A percentile compares a stretch with the other conserved stretches of the same genome.
Evolutionary conservation across 2,329 filamentous ascomycete genomes (phyloP).

Genomic region (Lizonia empirigonia): DNA sequence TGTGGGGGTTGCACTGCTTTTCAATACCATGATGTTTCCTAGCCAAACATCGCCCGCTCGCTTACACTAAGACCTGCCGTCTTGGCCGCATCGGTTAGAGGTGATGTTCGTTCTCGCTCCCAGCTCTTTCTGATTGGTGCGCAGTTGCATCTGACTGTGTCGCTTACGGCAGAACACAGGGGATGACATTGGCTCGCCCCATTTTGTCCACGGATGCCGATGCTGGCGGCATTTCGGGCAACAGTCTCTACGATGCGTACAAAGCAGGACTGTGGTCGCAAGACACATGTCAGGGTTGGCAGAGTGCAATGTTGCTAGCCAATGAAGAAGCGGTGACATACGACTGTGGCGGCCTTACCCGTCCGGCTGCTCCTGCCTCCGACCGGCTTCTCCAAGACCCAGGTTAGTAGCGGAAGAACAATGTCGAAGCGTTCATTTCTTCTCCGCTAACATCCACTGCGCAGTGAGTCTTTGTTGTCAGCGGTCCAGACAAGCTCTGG

Average conservation of each 20-base stretch:
- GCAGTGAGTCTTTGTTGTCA: background rate
- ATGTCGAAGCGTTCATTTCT: background rate
- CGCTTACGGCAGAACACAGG: constrained; percentile 4
- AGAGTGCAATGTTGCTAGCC: background rate
- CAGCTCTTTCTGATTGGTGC: constrained; percentile 13
- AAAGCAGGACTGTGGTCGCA: background rate
- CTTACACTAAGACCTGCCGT: constrained; percentile 9
- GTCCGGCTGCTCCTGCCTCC: background rate
- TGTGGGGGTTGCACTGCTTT: constrained; percentile 7
- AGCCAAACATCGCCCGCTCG: constrained; percentile 2
- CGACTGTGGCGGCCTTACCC: background rate
- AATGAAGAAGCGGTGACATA: background rate
- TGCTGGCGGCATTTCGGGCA: constrained; percentile 1
- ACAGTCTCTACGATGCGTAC: background rate
- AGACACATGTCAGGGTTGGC: background rate
- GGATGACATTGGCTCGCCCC: background rate
- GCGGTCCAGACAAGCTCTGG: constrained; percentile 4
- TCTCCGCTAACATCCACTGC: background rate
- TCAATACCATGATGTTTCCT: constrained; percentile 6
- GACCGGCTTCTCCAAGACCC: background rate
- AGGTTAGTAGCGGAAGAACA: background rate
- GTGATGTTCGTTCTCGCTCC: constrained; percentile 15
- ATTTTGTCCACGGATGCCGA: background rate
- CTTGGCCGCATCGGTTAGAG: constrained; percentile 9
- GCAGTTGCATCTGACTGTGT: constrained; percentile 6